Percentiles rank a stretch among this genome's conserved stretches.
phyloP scores from a whole-genome alignment of 192 early-diverging fungal species.

The Ambispora gerdemannii region DNA sequence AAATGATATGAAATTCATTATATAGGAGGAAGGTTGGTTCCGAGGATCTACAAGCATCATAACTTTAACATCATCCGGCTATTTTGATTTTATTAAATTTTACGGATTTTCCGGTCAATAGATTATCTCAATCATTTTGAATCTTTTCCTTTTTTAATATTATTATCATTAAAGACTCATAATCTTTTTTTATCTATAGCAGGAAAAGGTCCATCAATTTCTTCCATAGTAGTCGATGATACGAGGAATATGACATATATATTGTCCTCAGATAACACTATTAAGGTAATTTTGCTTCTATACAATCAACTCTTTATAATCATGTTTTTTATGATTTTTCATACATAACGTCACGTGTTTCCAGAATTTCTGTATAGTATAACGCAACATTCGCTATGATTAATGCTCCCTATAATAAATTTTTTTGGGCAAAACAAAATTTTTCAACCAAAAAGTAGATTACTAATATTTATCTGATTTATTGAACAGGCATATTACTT shows the following conservation, averaged over 20 bases:
- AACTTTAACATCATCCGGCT: neutral
- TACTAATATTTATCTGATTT: no score
- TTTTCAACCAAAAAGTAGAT: no score
- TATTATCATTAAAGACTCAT: no score
- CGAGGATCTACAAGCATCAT: neutral
- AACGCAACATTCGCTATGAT: neutral
- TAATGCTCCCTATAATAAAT: neutral
- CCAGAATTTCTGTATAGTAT: neutral
- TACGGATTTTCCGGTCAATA: no score
- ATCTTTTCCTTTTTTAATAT: no score
- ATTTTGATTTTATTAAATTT: neutral
- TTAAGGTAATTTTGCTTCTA: neutral
- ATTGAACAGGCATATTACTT: neutral
- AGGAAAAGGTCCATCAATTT: neutral
- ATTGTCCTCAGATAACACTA: neutral
- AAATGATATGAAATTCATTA: neutral
- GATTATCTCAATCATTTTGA: no score
- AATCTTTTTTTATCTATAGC: no score
- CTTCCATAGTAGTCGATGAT: conserved; percentile 10
- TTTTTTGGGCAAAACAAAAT: no score
- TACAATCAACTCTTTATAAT: neutral
- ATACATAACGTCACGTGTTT: neutral
- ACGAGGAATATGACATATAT: conserved; percentile 6
- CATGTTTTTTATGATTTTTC: neutral
- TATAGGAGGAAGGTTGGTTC: conserved; percentile 14